Conservation (phyloP, 441 rosid species). For the Codiaeum variegatum region DNA sequence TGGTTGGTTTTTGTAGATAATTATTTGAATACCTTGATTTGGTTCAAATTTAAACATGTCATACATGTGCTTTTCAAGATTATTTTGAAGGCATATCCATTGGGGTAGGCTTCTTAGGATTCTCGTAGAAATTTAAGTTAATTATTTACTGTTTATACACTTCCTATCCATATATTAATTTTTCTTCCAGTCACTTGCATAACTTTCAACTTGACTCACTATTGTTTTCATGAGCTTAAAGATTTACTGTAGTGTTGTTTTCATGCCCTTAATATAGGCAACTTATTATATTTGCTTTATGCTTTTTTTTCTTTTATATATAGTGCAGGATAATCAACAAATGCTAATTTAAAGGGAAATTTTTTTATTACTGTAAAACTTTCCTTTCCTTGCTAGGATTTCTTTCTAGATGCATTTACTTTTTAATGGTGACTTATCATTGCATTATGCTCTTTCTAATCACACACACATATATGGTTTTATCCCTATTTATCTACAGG, state of each 20-base stretch:
- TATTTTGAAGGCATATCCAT: constrained; percentile 7
- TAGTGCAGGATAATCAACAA: constrained; percentile 14
- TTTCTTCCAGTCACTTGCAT: not conserved
- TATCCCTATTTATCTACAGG: not conserved
- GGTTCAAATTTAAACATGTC: constrained; percentile 2
- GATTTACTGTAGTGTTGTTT: not conserved
- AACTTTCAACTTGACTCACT: not conserved
- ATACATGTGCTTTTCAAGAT: constrained; percentile 21
- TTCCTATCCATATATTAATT: not conserved
- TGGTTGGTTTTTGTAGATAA: not conserved
- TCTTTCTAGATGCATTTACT: not conserved
- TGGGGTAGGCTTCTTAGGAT: constrained; percentile 2
- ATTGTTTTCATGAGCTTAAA: not conserved
- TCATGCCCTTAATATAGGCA: not conserved
- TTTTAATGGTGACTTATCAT: not conserved
- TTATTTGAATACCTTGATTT: not conserved
- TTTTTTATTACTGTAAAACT: constrained; percentile 20
- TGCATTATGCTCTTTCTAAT: not conserved
- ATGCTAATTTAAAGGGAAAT: constrained; percentile 5
- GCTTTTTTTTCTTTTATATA: not conserved
- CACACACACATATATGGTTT: not conserved
- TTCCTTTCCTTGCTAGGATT: not conserved
- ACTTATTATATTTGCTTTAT: not conserved
- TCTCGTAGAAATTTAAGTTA: constrained; percentile 11
- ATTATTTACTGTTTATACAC: not conserved